These are phyloP conservation scores for Leccinum variicolor DNA, from an alignment of 768 basidiomycete species.

Conservation along the genomic window DNA sequence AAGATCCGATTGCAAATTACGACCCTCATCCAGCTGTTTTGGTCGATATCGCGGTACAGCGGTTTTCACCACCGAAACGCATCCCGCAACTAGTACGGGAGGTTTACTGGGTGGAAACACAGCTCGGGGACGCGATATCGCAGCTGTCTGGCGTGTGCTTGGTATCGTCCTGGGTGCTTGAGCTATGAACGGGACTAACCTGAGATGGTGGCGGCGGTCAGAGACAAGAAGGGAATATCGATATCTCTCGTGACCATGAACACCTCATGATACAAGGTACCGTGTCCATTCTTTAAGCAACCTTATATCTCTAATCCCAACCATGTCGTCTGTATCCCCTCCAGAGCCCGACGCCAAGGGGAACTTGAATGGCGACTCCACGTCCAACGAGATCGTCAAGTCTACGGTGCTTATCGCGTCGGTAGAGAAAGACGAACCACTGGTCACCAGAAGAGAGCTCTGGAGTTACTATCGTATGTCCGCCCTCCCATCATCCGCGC, in stretches of 20 bases:
- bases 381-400: constrained; percentile 7
- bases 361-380: not conserved
- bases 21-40: constrained; percentile 21
- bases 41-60: not conserved
- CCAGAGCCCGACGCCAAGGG: constrained; percentile 10
- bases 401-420: constrained; percentile 36
- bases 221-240: not conserved
- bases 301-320: not conserved
- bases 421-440: constrained; percentile 52
- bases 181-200: not conserved
- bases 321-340: constrained; percentile 14
- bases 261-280: not conserved
- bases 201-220: not conserved
- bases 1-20: constrained; percentile 30
- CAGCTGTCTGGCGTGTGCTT: constrained; percentile 20
- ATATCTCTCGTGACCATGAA: constrained; percentile 7
- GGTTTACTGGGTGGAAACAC: not conserved
- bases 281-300: not conserved
- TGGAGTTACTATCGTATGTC: constrained; percentile 73
- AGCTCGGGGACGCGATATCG: not conserved
- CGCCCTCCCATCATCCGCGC: not conserved
- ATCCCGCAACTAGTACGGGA: not conserved
- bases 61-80: constrained; percentile 23
- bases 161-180: constrained; percentile 20
- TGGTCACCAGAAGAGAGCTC: constrained; percentile 68